These are phyloP conservation scores for Dispira parvispora DNA, from an alignment of 192 early-diverging fungal species.

Conservation along the genomic window DNA sequence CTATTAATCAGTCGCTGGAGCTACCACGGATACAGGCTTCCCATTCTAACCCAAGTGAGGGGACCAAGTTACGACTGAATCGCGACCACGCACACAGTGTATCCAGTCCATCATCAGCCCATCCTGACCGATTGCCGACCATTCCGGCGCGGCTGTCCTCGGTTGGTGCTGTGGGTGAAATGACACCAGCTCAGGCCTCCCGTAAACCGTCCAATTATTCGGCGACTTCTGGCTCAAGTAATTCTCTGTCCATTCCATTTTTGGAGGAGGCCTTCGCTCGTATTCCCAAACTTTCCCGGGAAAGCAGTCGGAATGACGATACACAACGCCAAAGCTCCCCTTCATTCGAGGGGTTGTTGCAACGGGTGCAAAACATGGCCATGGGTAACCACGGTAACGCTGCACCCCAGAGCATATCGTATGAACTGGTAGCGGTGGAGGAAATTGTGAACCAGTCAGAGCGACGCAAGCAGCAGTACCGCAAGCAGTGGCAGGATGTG, in stretches of 20 bases:
- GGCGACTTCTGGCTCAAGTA: not conserved
- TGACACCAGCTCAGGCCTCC: not conserved
- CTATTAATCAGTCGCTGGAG: not conserved
- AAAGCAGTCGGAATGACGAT: not conserved
- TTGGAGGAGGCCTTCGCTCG: not conserved
- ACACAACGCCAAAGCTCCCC: not conserved
- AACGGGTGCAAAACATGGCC: slow-evolving; percentile 3
- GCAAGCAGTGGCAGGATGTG: not conserved
- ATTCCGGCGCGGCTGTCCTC: not conserved
- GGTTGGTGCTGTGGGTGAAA: not conserved
- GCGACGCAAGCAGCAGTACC: not conserved
- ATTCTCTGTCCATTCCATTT: not conserved
- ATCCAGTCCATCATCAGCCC: not conserved
- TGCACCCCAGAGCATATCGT: not conserved
- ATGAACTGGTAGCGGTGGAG: not conserved
- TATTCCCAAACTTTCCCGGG: not conserved
- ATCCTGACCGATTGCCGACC: not conserved
- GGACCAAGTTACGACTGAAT: not conserved
- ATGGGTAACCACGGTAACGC: not conserved
- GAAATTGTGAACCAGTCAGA: not conserved
- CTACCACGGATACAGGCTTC: not conserved
- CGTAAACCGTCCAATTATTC: slow-evolving; percentile 4
- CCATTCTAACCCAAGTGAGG: not conserved
- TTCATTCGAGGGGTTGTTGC: slow-evolving; percentile 2
- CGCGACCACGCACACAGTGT: not conserved